Evolutionary conservation across 768 basidiomycete species (phyloP).

Genomic region (Suillus brevipes): DNA sequence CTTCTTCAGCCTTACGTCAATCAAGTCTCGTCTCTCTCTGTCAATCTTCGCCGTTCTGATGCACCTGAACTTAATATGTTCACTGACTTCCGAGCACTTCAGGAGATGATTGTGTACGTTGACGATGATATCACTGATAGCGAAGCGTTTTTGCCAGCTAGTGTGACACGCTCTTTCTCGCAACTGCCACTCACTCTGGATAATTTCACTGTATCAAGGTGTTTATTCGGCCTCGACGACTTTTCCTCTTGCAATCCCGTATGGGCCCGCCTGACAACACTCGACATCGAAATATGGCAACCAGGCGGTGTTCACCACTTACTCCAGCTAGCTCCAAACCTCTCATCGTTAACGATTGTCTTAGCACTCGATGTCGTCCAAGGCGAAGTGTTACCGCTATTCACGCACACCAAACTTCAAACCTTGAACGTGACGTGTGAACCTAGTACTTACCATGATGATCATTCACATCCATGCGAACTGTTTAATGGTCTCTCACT

Average conservation of each 20-base stretch:
- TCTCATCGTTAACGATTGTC: neutral
- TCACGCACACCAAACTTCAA: neutral
- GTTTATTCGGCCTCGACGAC: neutral
- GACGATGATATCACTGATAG: rapidly evolving
- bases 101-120: neutral
- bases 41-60: neutral
- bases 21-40: neutral
- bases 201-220: neutral
- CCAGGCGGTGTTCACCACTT: neutral
- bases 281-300: neutral
- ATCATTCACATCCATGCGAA: neutral
- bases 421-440: neutral
- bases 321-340: neutral
- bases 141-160: neutral
- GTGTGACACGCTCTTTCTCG: neutral
- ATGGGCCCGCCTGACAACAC: neutral
- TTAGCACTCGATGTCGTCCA: neutral
- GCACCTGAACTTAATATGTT: neutral
- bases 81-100: neutral
- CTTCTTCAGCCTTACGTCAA: neutral
- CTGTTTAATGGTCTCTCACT: neutral
- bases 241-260: neutral
- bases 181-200: neutral
- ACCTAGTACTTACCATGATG: no score
- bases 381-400: neutral